Evolutionary conservation across 345 rosid species (phyloP).

Genomic region (Gossypium bickii): DNA sequence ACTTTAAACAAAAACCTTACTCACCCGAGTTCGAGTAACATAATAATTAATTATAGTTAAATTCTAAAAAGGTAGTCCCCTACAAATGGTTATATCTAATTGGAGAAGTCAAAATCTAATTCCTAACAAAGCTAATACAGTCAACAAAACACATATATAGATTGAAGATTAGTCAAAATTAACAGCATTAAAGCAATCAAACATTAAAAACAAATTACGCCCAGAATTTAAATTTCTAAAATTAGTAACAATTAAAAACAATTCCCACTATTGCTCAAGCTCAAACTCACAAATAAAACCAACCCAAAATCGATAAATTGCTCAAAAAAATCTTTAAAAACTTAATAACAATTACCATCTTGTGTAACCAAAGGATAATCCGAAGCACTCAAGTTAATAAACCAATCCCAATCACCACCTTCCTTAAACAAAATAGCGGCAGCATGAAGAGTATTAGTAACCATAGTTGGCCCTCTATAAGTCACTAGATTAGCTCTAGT

Average conservation of each 20-base stretch:
- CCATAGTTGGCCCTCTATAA: conserved; percentile 90
- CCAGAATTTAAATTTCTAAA: neutral
- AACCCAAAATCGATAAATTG: neutral
- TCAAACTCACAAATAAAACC: neutral
- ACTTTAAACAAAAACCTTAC: neutral
- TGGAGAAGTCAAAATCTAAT: neutral
- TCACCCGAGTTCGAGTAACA: neutral
- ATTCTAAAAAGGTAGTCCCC: neutral
- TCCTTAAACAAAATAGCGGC: conserved; percentile 71
- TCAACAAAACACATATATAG: neutral
- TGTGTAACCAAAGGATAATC: conserved; percentile 90
- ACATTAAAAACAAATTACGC: neutral
- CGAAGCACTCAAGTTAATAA: conserved; percentile 84
- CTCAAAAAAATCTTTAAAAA: neutral
- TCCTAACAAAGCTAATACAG: neutral
- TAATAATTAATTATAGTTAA: neutral
- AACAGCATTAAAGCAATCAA: neutral
- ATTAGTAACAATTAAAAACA: neutral
- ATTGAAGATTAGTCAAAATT: neutral
- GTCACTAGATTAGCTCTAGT: conserved; percentile 78
- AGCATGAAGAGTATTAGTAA: conserved; percentile 84
- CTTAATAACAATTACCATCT: conserved; percentile 52
- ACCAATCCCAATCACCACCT: conserved; percentile 94
- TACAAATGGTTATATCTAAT: neutral
- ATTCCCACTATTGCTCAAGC: neutral